A percentile compares a stretch with the other conserved stretches of the same genome.
Evolutionary conservation across 2,329 filamentous ascomycete genomes (phyloP).

Genomic region (Arthrobotrys megalospora): DNA sequence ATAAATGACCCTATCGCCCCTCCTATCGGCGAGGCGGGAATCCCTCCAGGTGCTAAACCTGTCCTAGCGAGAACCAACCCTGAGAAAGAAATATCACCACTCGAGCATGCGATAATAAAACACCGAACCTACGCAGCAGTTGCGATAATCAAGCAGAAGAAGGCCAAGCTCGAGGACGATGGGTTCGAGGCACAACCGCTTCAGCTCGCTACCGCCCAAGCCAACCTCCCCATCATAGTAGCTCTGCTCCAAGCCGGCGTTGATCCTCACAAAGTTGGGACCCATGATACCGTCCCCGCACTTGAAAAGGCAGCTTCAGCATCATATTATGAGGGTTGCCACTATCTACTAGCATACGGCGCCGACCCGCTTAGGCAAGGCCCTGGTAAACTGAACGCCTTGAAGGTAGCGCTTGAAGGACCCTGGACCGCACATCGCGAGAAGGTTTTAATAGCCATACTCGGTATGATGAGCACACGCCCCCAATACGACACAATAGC

Average conservation of each 20-base stretch:
- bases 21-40: no score
- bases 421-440: neutral
- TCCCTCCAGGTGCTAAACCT: no score
- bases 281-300: neutral
- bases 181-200: constrained; percentile 23
- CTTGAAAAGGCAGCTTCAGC: neutral
- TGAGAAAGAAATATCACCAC: constrained; percentile 2
- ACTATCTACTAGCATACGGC: constrained; percentile 8
- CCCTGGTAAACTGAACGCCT: neutral
- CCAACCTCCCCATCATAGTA: neutral
- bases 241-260: constrained; percentile 33
- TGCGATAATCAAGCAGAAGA: constrained; percentile 37
- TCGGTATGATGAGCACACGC: neutral
- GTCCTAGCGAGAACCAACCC: neutral
- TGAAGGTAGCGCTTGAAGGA: constrained; percentile 10
- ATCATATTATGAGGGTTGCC: neutral
- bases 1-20: constrained; percentile 20
- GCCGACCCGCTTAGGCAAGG: constrained; percentile 10
- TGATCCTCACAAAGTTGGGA: constrained; percentile 8
- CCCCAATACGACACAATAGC: neutral
- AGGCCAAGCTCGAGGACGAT: constrained; percentile 14
- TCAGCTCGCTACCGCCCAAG: constrained; percentile 5
- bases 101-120: constrained; percentile 21
- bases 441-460: constrained; percentile 15
- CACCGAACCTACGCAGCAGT: constrained; percentile 11